Evolutionary conservation across 768 basidiomycete genomes (phyloP).

Genomic region (Amanita jacksonii): DNA sequence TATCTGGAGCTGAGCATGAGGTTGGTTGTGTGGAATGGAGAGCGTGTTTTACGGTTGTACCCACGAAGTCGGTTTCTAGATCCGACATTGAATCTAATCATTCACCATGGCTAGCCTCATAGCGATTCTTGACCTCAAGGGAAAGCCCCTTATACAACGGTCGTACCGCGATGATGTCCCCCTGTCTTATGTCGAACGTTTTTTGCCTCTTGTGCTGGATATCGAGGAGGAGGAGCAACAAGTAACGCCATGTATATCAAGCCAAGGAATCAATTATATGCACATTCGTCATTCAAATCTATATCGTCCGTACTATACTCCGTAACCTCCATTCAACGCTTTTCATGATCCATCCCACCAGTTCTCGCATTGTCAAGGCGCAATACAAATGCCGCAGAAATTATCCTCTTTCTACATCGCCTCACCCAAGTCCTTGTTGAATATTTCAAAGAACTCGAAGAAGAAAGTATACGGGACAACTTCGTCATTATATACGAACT

Average conservation of each 20-base stretch:
- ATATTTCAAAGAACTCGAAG: slow-evolving; percentile 99
- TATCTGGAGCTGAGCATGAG: not conserved
- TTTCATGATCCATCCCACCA: slow-evolving; percentile 20
- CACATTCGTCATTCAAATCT: slow-evolving; percentile 98
- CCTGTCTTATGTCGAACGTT: slow-evolving; percentile 81
- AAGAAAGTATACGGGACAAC: slow-evolving; percentile 98
- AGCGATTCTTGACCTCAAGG: slow-evolving; percentile 96
- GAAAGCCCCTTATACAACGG: slow-evolving; percentile 94
- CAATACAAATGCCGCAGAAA: slow-evolving; percentile 92
- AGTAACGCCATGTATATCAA: slow-evolving; percentile 93
- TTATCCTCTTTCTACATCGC: slow-evolving; percentile 93
- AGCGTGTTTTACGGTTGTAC: not conserved
- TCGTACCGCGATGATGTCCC: slow-evolving; percentile 96
- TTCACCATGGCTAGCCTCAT: slow-evolving; percentile 51
- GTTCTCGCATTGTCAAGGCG: slow-evolving; percentile 94
- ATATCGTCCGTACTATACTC: slow-evolving; percentile 58
- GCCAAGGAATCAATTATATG: slow-evolving; percentile 95
- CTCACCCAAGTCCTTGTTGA: slow-evolving; percentile 89
- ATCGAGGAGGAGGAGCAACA: slow-evolving; percentile 97
- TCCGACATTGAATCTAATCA: not conserved
- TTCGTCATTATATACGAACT: slow-evolving; percentile 99
- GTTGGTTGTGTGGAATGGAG: not conserved
- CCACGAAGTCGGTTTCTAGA: slow-evolving; percentile 8
- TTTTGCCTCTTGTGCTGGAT: slow-evolving; percentile 87
- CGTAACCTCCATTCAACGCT: not conserved